Conservation (phyloP, 805 yeast species). For the Ogataea trehalophila region DNA sequence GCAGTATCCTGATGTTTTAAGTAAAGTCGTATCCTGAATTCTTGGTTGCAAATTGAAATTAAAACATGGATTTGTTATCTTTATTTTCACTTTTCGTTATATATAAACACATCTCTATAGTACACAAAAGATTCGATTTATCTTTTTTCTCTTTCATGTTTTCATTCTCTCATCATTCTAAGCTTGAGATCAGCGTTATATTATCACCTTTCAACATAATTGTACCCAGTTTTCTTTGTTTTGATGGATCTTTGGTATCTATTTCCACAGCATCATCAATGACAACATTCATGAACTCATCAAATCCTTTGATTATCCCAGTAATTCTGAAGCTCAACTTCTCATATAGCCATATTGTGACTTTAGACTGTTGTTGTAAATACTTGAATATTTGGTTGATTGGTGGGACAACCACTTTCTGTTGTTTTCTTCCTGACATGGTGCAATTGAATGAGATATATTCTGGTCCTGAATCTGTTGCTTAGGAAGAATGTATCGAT, state of each 20-base stretch:
- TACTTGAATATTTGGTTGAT: slow-evolving; percentile 85
- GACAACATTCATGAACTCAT: slow-evolving; percentile 90
- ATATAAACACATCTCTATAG: neutral
- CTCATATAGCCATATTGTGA: slow-evolving; percentile 86
- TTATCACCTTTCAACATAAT: slow-evolving; percentile 91
- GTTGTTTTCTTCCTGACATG: slow-evolving; percentile 41
- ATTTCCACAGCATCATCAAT: slow-evolving; percentile 64
- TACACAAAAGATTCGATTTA: neutral
- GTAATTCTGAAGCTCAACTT: slow-evolving; percentile 72
- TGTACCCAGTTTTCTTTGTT: slow-evolving; percentile 56
- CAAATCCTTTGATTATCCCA: slow-evolving; percentile 88
- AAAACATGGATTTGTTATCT: too few species aligned
- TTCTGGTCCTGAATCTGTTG: neutral
- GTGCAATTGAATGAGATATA: slow-evolving; percentile 1
- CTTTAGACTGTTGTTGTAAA: slow-evolving; percentile 75
- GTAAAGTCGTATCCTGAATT: slow-evolving; percentile 20
- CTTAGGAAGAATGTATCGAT: too few species aligned
- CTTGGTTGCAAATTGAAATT: neutral
- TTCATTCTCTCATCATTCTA: slow-evolving; percentile 4
- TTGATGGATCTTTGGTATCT: slow-evolving; percentile 36
- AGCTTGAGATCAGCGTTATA: slow-evolving; percentile 63
- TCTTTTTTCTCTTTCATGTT: neutral
- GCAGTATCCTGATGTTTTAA: slow-evolving; percentile 43
- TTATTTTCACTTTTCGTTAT: neutral
- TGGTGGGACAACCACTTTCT: slow-evolving; percentile 73